Base-by-base conservation (phyloP, 371 early-diverging fungal species). In the Dinochytrium kinnereticum region DNA sequence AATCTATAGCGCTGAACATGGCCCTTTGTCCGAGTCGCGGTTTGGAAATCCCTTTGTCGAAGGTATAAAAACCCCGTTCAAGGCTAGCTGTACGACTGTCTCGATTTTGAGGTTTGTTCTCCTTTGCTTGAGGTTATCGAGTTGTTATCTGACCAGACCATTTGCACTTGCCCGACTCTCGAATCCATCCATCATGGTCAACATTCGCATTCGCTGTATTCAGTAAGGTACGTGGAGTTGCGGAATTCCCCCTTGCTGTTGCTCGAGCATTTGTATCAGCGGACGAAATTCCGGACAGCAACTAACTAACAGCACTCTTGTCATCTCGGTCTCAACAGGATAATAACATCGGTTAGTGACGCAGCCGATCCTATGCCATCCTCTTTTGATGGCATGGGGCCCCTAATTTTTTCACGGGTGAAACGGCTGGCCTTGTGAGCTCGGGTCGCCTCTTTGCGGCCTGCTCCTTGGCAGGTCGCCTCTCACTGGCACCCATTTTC, bases 401-500 rank as follows among this genome's bases (percentile, higher is more conserved):
- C 61, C 61, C 28, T 7, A 17, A 61, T 33, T 61, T 61, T 61
- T 61, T 7, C 13, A 61, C 3, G 61, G 61, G 55, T 31, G 61
- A 17, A 34, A 61, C 61, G 61, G 61, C 61, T 61, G 61, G 61
- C 37, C 61, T 61, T 53, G 37, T 13, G 61, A 34, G 61, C 61
- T 61, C 34, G 61, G 61, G 37, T 34, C 24, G 61, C 61, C 61
- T 61, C 61, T 17, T 37, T 61, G 61, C 61, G 24, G 28, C 37
- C 61, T 61, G 61, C 61, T 34, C 61, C 61, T 34, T 34, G 61
- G 61, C 61, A 31, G 61, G 61, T 61, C 61, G 61, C 61, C 61
- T 26, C 10, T 28, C 10, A 13, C 13, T 24, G 5, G 26, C 55
- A 13, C 36, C 13, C 37, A 3, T 37, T 61, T 34, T 24, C 36